phyloP scores from a whole-genome alignment of 345 rosid genomes.

The Microcos paniculata region DNA sequence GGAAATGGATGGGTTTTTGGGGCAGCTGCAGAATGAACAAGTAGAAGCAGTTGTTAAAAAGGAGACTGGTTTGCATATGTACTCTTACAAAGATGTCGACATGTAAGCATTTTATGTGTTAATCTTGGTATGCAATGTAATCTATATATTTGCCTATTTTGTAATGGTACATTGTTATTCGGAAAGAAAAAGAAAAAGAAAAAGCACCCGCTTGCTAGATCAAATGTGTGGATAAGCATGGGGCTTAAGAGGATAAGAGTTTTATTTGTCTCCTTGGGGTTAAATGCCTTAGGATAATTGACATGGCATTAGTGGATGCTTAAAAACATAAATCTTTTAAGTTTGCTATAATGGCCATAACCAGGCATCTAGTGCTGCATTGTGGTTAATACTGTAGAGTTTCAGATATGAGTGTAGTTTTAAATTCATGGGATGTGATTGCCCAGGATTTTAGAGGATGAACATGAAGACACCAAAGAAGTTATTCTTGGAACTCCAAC shows the following conservation, averaged over 20 bases:
- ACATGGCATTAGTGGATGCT: neutral
- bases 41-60: slow-evolving; percentile 58
- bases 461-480: slow-evolving; percentile 51
- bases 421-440: neutral
- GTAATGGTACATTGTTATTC: neutral
- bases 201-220: neutral
- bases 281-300: neutral
- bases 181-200: neutral
- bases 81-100: slow-evolving; percentile 83
- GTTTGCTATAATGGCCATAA: neutral
- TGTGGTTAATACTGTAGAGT: neutral
- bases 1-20: slow-evolving; percentile 83
- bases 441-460: slow-evolving; percentile 64
- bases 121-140: neutral
- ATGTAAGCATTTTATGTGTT: slow-evolving; percentile 54
- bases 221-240: neutral
- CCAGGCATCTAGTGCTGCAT: neutral
- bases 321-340: neutral
- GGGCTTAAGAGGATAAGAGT: neutral
- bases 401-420: neutral
- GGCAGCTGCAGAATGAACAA: slow-evolving; percentile 81
- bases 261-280: neutral
- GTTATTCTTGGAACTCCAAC: slow-evolving; percentile 60
- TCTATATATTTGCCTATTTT: neutral
- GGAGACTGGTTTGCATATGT: slow-evolving; percentile 66